Percentiles rank a stretch among this genome's conserved stretches.
phyloP scores from a whole-genome alignment of 2,329 filamentous ascomycete species.

The Exophiala phaeomuriformis region DNA sequence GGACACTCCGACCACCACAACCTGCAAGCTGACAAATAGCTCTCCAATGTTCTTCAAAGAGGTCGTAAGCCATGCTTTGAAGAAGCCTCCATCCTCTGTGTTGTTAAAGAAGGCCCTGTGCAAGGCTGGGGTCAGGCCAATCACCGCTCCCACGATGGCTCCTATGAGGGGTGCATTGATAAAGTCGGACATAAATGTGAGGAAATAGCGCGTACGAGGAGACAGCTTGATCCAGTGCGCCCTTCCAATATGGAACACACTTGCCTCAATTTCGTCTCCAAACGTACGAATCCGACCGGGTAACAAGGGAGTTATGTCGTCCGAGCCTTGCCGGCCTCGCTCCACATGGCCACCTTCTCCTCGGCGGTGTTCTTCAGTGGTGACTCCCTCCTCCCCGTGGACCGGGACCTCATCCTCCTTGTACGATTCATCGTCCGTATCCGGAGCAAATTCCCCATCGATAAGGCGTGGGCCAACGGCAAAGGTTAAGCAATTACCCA shows the following conservation, averaged over 20 bases:
- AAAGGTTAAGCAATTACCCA: constrained; percentile 58
- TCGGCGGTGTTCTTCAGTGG: constrained; percentile 21
- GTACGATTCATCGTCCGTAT: constrained; percentile 25
- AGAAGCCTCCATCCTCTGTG: constrained; percentile 52
- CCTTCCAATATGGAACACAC: constrained; percentile 27
- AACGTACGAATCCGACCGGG: constrained; percentile 30
- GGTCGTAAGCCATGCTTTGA: constrained; percentile 59
- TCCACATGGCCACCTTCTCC: constrained; percentile 9
- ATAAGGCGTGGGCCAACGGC: constrained; percentile 55
- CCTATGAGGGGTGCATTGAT: constrained; percentile 57
- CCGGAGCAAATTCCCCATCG: constrained; percentile 40
- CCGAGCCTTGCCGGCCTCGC: constrained; percentile 20
- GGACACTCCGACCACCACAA: constrained; percentile 60
- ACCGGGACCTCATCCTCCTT: constrained; percentile 17
- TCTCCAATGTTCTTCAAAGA: constrained; percentile 55
- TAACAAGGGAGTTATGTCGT: constrained; percentile 49
- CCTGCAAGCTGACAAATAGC: constrained; percentile 57
- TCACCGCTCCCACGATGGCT: constrained; percentile 49
- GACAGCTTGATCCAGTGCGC: constrained; percentile 34
- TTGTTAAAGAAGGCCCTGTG: constrained; percentile 56
- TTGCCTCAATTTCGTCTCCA: constrained; percentile 3
- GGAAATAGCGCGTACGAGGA: constrained; percentile 33
- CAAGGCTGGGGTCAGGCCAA: constrained; percentile 53
- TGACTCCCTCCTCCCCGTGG: neutral
- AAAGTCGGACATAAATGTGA: constrained; percentile 44